Evolutionary conservation across 2,329 filamentous ascomycete species (phyloP), one percentile per base, ranked within the genome.

Genomic region (Thermothelomyces thermophilus): DNA sequence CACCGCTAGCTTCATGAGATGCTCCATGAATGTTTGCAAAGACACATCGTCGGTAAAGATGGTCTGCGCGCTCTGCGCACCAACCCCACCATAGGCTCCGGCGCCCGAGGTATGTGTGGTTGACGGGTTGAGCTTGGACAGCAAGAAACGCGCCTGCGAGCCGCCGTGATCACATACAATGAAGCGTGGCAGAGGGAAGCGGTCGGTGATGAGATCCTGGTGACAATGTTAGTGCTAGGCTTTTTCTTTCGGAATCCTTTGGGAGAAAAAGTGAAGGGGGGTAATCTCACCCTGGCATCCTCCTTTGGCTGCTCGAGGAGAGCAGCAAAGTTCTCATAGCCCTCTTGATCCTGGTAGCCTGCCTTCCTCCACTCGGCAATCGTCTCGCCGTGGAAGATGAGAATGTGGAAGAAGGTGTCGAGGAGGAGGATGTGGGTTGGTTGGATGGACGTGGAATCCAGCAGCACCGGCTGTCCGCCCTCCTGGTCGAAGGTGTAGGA

Each of bases 31-130:
- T 1, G 91, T 97, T 70, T 97, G 91, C 65, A 98, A 73, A 48
- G 90, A 96, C 48, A 98, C 93, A 68, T 98, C 93, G 64, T 98
- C 93, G 1, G 93, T 98, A 72, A 98, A 98, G 62, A 98, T 98
- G 5, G 93, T 98, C 70, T 98, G 93, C 8, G 91, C 90, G 41
- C 86, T 90, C 63, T 91, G 87, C 2, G 80, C 78, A 26, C 86
- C 83, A 42, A 91, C 87, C 54, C 90, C 90, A 49, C 93, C 93
- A 64, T 95, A 97, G 11, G 87, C 86, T 45, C 89, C 88, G 0
- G 87, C 86, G 46, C 89, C 88, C 0, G 86, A 90, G 0, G 93
- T 96, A 68, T 98, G 93, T 13, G 93, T 98, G 3, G 93, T 98
- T 1, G 88, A 95, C 0, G 93, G 93, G 70, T 98, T 98, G 53